Percentiles rank a stretch among this genome's conserved stretches.
Evolutionary conservation across 805 yeast species (phyloP).

Genomic region (Metschnikowia koreensis): DNA sequence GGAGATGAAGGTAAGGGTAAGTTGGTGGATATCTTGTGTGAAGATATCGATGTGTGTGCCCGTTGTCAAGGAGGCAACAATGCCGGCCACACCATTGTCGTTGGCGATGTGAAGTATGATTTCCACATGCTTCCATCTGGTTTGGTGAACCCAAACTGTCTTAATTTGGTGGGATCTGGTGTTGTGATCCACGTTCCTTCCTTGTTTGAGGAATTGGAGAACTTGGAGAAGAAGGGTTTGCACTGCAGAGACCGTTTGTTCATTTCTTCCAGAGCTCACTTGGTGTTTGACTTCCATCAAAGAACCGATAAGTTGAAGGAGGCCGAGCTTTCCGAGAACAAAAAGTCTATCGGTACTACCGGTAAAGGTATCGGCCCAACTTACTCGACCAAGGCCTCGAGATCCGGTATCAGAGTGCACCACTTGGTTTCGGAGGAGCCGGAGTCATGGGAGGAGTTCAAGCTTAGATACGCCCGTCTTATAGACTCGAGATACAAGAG

Average conservation of each 20-base stretch:
- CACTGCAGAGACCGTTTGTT: conserved; percentile 73
- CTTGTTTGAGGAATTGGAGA: conserved; percentile 80
- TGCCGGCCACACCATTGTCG: conserved; percentile 99
- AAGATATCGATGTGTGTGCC: conserved; percentile 93
- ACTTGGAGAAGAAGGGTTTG: conserved; percentile 79
- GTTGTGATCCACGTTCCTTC: conserved; percentile 96
- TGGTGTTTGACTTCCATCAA: conserved; percentile 98
- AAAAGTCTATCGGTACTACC: conserved; percentile 93
- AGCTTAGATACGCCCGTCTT: conserved; percentile 69
- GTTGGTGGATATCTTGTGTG: conserved; percentile 92
- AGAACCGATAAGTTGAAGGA: conserved; percentile 94
- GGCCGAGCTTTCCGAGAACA: conserved; percentile 75
- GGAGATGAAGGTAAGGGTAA: conserved; percentile 99
- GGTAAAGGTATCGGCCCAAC: conserved; percentile 99
- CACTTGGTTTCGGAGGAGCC: conserved; percentile 89
- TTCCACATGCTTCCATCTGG: conserved; percentile 99
- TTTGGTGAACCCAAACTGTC: conserved; percentile 89
- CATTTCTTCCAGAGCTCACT: conserved; percentile 89
- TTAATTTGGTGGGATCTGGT: conserved; percentile 90
- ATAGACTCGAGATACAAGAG: conserved; percentile 80
- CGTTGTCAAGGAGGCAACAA: conserved; percentile 99
- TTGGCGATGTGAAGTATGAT: conserved; percentile 82
- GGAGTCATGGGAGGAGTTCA: conserved; percentile 92
- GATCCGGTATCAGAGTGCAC: conserved; percentile 96
- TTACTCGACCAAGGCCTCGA: conserved; percentile 92